These are phyloP conservation scores for Fagopyrum esculentum DNA, from an alignment of 148 eudicot species.

Conservation along the genomic window DNA sequence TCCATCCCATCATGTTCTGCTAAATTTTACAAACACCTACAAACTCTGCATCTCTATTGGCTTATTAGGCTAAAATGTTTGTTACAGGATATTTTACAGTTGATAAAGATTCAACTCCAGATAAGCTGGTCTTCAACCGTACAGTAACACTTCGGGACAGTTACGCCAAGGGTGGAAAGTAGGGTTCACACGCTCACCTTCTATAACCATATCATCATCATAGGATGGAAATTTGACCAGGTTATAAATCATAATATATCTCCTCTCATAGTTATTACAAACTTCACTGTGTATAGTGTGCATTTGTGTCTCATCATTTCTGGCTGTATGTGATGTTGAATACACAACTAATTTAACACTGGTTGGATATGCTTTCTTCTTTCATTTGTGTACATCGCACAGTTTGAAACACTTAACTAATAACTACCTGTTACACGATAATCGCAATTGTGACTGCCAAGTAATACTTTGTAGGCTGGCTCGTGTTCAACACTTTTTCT, in stretches of 20 bases:
- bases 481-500: not conserved
- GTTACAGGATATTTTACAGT: constrained; percentile 65
- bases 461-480: not conserved
- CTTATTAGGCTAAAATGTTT: not conserved
- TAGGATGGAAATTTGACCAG: not conserved
- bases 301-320: not conserved
- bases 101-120: constrained; percentile 60
- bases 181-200: not conserved
- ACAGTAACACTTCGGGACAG: constrained; percentile 73
- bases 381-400: not conserved
- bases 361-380: not conserved
- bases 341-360: not conserved
- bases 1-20: not conserved
- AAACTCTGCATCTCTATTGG: not conserved
- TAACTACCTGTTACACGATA: no score
- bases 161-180: constrained; percentile 36
- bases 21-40: not conserved
- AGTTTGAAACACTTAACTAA: not conserved
- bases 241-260: not conserved
- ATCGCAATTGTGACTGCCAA: not conserved
- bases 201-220: not conserved
- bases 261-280: not conserved
- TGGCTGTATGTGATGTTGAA: not conserved
- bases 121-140: constrained; percentile 66
- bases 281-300: not conserved